Base-by-base conservation (phyloP, 371 early-diverging fungal species). In the Thermomucor indicae-seudaticae region DNA sequence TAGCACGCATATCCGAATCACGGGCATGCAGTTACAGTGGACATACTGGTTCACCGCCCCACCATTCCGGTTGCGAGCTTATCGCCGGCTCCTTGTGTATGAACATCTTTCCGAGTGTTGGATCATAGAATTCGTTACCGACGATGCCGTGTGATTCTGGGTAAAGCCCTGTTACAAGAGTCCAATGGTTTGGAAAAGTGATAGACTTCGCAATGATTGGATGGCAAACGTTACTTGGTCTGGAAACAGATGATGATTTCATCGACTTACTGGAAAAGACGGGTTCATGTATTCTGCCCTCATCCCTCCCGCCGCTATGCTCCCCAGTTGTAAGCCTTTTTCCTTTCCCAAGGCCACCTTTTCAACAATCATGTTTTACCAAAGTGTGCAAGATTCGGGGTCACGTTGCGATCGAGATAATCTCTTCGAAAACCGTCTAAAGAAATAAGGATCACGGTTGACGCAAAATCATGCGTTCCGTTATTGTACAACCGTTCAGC, bases 151-250 rank as follows among this genome's bases (percentile, higher is more conserved):
- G 97, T 4, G 81, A 69, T 40, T 91, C 89, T 0, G 97, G 96
- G 60, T 88, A 92, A 30, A 96, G 64, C 8, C 97, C 97, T 4
- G 97, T 96, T 2, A 80, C 90, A 23, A 97, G 64, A 1, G 95
- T 80, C 68, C 91, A 96, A 63, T 97, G 97, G 67, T 97, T 97
- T 5, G 97, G 91, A 57, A 96, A 96, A 1, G 96, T 96, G 48
- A 89, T 74, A 22, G 77, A 69, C 80, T 80, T 48, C 14, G 20
- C 28, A 28, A 16, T 19, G 7, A 14, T 32, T 8, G 14, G 14
- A 32, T 32, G 10, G 3, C 8, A 31, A 47, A 32, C 7, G 32
- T 32, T 14, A 7, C 7, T 32, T 32, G 32, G 14, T 32, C 32
- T 32, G n/a, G n/a, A n/a, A n/a, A n/a, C n/a, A 30, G 37, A 41